phyloP scores from a whole-genome alignment of 2,329 filamentous ascomycete genomes.

The Paramyrothecium roridum region DNA sequence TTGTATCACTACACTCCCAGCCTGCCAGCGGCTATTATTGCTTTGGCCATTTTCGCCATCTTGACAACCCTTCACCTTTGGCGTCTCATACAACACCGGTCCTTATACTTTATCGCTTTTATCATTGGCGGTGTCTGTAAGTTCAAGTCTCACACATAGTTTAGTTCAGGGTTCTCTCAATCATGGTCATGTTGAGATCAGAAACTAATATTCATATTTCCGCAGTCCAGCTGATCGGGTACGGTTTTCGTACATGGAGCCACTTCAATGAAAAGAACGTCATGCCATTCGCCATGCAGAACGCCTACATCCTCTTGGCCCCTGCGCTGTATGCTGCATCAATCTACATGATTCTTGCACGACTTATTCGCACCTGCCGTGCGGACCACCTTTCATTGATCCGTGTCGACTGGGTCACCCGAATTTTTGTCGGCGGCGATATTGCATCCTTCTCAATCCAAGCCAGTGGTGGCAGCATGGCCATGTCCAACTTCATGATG shows the following conservation, averaged over 20 bases:
- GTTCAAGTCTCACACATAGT: constrained; percentile 15
- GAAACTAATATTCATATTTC: not conserved
- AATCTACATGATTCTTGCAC: constrained; percentile 48
- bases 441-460: constrained; percentile 51
- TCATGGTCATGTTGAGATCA: no score
- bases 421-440: constrained; percentile 53
- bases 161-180: no score
- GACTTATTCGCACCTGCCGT: constrained; percentile 36
- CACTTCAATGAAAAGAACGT: constrained; percentile 2
- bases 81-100: constrained; percentile 38
- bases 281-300: constrained; percentile 26
- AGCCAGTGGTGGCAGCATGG: constrained; percentile 36
- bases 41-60: constrained; percentile 34
- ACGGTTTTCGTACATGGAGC: constrained; percentile 13
- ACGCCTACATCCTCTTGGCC: constrained; percentile 39
- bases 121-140: constrained; percentile 43
- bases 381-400: constrained; percentile 30
- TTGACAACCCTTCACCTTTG: constrained; percentile 42
- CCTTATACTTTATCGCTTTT: constrained; percentile 50
- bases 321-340: constrained; percentile 46
- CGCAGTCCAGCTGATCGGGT: constrained; percentile 43
- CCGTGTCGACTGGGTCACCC: constrained; percentile 41
- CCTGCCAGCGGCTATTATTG: constrained; percentile 31
- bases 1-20: constrained; percentile 33
- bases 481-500: constrained; percentile 9